Evolutionary conservation across 768 basidiomycete species (phyloP).

Genomic region (Serendipita sp.): DNA sequence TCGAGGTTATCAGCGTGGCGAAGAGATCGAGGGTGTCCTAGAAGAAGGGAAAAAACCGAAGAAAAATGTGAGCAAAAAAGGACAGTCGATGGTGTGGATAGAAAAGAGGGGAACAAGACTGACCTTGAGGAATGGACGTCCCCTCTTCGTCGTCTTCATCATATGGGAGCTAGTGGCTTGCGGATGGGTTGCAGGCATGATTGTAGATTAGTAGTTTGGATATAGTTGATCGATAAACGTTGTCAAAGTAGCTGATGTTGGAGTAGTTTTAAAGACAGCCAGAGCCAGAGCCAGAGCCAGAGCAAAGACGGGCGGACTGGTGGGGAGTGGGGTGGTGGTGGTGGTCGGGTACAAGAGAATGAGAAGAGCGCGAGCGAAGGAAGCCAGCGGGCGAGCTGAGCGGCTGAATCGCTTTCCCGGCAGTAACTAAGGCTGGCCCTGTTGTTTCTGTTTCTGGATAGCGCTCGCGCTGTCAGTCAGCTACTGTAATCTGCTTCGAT

Average conservation of each 20-base stretch:
- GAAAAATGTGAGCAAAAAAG: constrained; percentile 3
- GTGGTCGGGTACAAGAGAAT: not conserved
- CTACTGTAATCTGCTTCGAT: no score
- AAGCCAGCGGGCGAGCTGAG: no score
- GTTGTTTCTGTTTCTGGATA: no score
- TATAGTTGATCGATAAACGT: constrained; percentile 9
- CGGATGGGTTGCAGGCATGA: constrained; percentile 26
- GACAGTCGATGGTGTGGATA: not conserved
- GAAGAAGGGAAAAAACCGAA: constrained; percentile 7
- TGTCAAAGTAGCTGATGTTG: not conserved
- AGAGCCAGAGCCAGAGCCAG: not conserved
- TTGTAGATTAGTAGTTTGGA: constrained; percentile 10
- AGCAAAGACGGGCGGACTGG: not conserved
- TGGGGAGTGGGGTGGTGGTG: not conserved
- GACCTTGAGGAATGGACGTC: constrained; percentile 86
- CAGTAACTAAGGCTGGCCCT: no score
- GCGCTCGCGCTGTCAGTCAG: no score
- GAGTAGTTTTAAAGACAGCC: no score
- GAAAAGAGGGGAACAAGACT: constrained; percentile 7
- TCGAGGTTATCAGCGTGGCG: constrained; percentile 87
- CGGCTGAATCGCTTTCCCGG: no score
- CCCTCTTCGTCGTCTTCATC: constrained; percentile 98
- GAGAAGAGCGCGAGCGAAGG: no score
- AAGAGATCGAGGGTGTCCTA: constrained; percentile 98
- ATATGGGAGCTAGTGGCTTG: constrained; percentile 69